Evolutionary conservation across 2,329 filamentous ascomycete species (phyloP).

Genomic region (Aspergillus bombycis): DNA sequence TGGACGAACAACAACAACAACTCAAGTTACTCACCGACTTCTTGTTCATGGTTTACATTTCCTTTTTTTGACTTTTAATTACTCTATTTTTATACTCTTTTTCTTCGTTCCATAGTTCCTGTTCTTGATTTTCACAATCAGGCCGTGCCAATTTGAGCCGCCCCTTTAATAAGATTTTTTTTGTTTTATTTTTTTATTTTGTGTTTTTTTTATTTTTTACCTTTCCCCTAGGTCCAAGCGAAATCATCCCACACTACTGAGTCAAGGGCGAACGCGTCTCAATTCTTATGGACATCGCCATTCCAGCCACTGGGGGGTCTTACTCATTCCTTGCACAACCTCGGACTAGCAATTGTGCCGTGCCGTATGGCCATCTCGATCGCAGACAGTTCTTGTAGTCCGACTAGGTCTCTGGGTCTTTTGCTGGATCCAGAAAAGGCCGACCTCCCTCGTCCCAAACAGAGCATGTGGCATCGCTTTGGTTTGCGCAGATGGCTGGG

Average conservation of each 20-base stretch:
- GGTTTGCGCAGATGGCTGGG: conserved; percentile 47
- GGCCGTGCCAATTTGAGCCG: not conserved
- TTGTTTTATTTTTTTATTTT: conserved; percentile 5
- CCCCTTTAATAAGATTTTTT: conserved; percentile 4
- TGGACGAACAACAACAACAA: conserved; percentile 12
- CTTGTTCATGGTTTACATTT: conserved; percentile 16
- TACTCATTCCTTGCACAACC: conserved; percentile 37
- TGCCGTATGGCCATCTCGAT: conserved; percentile 48
- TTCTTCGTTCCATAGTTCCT: conserved; percentile 6
- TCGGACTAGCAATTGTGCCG: conserved; percentile 28
- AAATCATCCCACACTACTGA: conserved; percentile 11
- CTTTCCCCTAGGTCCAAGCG: conserved; percentile 7
- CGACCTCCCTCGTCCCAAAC: conserved; percentile 36
- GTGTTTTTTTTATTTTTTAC: not conserved
- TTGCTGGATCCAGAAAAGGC: conserved; percentile 39
- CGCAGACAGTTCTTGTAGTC: conserved; percentile 42
- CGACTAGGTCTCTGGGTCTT: conserved; percentile 38
- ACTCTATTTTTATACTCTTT: conserved; percentile 6
- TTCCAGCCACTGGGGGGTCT: conserved; percentile 37
- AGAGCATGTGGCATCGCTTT: conserved; percentile 52
- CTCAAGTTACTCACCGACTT: conserved; percentile 26
- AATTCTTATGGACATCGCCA: conserved; percentile 43
- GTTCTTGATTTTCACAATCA: conserved; percentile 3
- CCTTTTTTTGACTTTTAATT: conserved; percentile 8
- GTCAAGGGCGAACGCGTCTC: conserved; percentile 18